These are phyloP conservation scores for Hymenoscyphus albidus DNA, from an alignment of 2,329 filamentous ascomycete species.

Conservation along the genomic window DNA sequence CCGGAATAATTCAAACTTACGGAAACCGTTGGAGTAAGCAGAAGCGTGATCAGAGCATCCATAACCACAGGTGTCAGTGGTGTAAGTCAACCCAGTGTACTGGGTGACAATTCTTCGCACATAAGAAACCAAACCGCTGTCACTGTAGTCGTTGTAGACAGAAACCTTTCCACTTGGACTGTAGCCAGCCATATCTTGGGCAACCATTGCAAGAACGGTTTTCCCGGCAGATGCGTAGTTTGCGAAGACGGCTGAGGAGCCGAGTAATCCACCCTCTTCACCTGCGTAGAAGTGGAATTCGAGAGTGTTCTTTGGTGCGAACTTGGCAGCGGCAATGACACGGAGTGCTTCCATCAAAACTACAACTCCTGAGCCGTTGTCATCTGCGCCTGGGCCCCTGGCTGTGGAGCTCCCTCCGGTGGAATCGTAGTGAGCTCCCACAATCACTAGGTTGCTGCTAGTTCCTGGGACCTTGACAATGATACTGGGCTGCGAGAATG, in stretches of 20 bases:
- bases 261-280: slow-evolving; percentile 80
- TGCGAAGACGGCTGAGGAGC: slow-evolving; percentile 81
- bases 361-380: slow-evolving; percentile 86
- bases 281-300: slow-evolving; percentile 96
- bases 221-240: slow-evolving; percentile 66
- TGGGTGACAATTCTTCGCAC: slow-evolving; percentile 7
- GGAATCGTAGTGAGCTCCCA: slow-evolving; percentile 90
- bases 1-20: neutral
- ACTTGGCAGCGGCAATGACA: slow-evolving; percentile 65
- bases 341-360: slow-evolving; percentile 89
- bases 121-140: slow-evolving; percentile 6
- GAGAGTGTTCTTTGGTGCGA: slow-evolving; percentile 73
- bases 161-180: slow-evolving; percentile 5
- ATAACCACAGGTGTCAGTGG: slow-evolving; percentile 8
- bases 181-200: slow-evolving; percentile 89
- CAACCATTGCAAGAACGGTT: slow-evolving; percentile 88
- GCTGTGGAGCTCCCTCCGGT: slow-evolving; percentile 35
- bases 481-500: slow-evolving; percentile 13
- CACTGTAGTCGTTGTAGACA: slow-evolving; percentile 11
- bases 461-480: slow-evolving; percentile 18
- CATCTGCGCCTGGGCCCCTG: slow-evolving; percentile 77
- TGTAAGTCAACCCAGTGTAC: slow-evolving; percentile 8
- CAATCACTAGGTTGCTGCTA: slow-evolving; percentile 50
- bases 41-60: slow-evolving; percentile 12
- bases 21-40: slow-evolving; percentile 9